Evolutionary conservation across 108 stramenopile species (phyloP).

Genomic region (Aurantiochytrium sp.): DNA sequence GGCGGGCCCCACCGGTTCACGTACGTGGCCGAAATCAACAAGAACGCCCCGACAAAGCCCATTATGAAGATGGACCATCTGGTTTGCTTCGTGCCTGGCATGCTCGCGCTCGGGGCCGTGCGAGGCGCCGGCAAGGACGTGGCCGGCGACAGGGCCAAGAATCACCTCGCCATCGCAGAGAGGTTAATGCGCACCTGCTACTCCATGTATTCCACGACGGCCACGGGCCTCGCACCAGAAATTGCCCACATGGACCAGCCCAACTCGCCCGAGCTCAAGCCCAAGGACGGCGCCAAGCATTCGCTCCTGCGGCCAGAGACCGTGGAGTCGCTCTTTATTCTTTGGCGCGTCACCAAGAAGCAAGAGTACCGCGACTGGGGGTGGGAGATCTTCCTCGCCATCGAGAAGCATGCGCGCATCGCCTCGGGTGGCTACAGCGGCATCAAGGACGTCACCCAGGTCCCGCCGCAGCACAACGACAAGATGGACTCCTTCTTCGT

Average conservation of each 20-base stretch:
- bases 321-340: conserved; percentile 49
- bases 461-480: conserved; percentile 45
- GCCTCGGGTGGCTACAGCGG: conserved; percentile 46
- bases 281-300: conserved; percentile 40
- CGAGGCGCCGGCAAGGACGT: neutral
- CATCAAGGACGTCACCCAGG: conserved; percentile 41
- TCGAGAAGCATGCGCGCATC: conserved; percentile 48
- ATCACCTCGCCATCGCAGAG: conserved; percentile 31
- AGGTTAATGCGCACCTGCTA: conserved; percentile 34
- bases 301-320: conserved; percentile 61
- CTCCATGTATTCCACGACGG: conserved; percentile 44
- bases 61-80: conserved; percentile 85
- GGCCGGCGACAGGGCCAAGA: neutral
- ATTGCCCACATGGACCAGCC: conserved; percentile 40
- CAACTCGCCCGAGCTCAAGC: neutral
- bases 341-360: conserved; percentile 51
- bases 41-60: conserved; percentile 22
- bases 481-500: conserved; percentile 91
- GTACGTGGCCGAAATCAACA: conserved; percentile 39
- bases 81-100: conserved; percentile 86
- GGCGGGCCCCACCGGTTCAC: conserved; percentile 22
- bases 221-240: conserved; percentile 55
- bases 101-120: conserved; percentile 45
- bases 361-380: conserved; percentile 53
- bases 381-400: conserved; percentile 51